Base-by-base conservation (phyloP, 305 asterid genomes). In the Rubia occidens region DNA sequence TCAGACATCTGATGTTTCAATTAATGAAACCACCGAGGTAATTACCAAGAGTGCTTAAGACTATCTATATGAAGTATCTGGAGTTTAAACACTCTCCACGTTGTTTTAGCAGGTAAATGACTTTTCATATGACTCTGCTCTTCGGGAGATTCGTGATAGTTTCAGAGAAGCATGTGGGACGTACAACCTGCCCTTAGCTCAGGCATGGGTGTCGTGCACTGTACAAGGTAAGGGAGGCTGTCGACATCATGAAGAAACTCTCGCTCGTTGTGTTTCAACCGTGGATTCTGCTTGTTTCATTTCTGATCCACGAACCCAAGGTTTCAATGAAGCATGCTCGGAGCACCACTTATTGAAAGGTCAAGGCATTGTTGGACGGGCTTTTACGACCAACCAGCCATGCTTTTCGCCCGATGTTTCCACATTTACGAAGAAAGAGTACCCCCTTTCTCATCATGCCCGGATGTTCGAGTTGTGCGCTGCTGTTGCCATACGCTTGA, bases 391-490 rank as follows among this genome's bases (percentile, higher is more conserved):
- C 7, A 91, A 89, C 68, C 86, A 89, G 67, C 99, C 97, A 6
- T 89, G 96, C 69, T 94, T 88, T 85, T 86, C 86, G 0, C 75
- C 85, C 29, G 95, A 94, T 64, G 78, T 94, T 42, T 83, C 94
- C 14, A 83, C 88, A 26, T 84, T 70, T 71, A 82, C 87, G 77
- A 86, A 87, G 85, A 71, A 86, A 0, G 95, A 90, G 29, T 93
- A 93, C 76, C 97, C 98, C 18, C 94, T 93, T 66, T 87, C 98
- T 53, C 98, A 93, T 82, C 85, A 92, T 11, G 97, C 96, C 2
- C 82, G 89, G 65, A 87, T 92, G 87, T 88, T 89, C 11, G 88
- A 89, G 24, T 72, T 92, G 39, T 80, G 83, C 75, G 93, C 95
- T 29, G 96, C 91, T 9, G 96, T 92, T 8, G 98, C 97, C 26